Evolutionary conservation across 352 stramenopile genomes (phyloP), one percentile per base, ranked within the genome.

Genomic region (Phytophthora hybrid): DNA sequence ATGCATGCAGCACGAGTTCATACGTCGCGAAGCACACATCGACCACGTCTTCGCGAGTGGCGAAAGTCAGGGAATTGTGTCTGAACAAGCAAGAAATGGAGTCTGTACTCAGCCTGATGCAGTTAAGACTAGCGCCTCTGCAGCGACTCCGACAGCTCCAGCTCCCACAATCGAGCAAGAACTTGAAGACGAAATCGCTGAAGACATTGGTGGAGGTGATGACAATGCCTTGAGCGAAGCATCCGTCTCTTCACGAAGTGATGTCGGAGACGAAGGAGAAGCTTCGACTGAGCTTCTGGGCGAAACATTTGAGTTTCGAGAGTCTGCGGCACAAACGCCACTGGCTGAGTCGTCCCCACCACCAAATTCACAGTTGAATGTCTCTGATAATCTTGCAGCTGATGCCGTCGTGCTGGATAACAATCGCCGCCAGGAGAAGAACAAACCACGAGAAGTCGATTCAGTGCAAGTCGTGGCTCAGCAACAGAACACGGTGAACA

Each of bases 1-100:
- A 66, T 94, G 97, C 34, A 83, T 98, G 55, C 70, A 89, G n/a
- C 95, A 98, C 67, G 82, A 90, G 31, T 98, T 98, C 71, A 91
- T 98, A 47, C 60, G 56, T 9, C 59, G 75, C 26, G 77, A 84
- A 66, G 74, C 59, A 11, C 72, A 82, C 19, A 74, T 90, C 32
- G 69, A 87, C 55, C 54, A 58, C 1, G 80, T 88, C 0, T 85
- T 85, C 68, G 68, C 68, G 0, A 68, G 61, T 51, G 71, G 66
- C 7, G 63, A 68, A 21, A 32, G 29, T 18, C 63, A 69, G 16
- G 58, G 59, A 58, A 34, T 16, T 26, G 26, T 23, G 5, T 18
- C n/a, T 14, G 54, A 58, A 60, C 14, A 21, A 4, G n/a, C 21
- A 44, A 9, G 49, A 26, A 1, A 5, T 23, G 10, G 47, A 54